Conservation (phyloP, 805 yeast species). For the Candida boidinii region DNA sequence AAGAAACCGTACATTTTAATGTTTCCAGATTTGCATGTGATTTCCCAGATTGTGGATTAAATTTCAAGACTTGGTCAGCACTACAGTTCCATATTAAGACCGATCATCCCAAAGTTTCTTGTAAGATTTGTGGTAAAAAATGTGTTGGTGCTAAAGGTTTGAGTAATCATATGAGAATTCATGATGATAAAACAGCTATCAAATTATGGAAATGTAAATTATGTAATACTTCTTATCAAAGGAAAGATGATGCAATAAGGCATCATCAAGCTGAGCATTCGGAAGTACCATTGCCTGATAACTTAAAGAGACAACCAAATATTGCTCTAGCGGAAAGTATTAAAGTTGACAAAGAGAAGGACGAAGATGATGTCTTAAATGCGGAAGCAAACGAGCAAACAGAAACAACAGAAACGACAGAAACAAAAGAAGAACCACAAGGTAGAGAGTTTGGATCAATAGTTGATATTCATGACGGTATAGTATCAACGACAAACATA, state of each 20-base stretch:
- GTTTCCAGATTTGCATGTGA: slow-evolving; percentile 51
- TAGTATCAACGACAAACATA: slow-evolving; percentile 5
- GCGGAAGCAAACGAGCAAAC: neutral
- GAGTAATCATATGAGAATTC: slow-evolving; percentile 64
- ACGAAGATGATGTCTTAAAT: no score
- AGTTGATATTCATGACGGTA: neutral
- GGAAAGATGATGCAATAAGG: slow-evolving; percentile 44
- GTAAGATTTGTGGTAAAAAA: slow-evolving; percentile 57
- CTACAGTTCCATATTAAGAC: slow-evolving; percentile 62
- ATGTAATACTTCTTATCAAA: slow-evolving; percentile 42
- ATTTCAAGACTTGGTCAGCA: slow-evolving; percentile 66
- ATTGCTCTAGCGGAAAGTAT: neutral
- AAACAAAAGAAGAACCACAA: neutral
- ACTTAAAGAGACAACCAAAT: neutral
- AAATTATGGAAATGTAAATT: slow-evolving; percentile 60
- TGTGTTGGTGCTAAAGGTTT: slow-evolving; percentile 70
- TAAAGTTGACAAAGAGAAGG: neutral
- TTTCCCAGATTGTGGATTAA: slow-evolving; percentile 47
- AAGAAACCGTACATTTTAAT: slow-evolving; percentile 51
- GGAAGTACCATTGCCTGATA: slow-evolving; percentile 7
- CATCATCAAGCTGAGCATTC: slow-evolving; percentile 48
- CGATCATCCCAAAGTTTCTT: slow-evolving; percentile 63
- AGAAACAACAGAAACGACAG: neutral
- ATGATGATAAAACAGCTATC: slow-evolving; percentile 43
- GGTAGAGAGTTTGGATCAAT: neutral